Evolutionary conservation across 176 grass and related monocot genomes (phyloP), one percentile per base, ranked within the genome.

Genomic region (Avena sativa): DNA sequence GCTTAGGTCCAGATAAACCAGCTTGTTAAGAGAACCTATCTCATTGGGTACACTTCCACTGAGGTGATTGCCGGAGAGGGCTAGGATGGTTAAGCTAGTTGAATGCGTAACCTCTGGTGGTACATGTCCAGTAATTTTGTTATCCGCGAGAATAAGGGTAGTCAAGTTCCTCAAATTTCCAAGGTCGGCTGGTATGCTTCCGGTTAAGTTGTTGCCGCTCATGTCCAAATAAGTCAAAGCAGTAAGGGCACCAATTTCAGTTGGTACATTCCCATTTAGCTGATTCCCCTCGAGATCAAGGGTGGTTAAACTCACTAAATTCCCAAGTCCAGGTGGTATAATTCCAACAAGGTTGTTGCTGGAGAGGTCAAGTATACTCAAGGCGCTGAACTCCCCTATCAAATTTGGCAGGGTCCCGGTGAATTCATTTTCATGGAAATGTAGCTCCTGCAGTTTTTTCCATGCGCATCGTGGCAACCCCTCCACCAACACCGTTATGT

Each of bases 391-490:
- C 43, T 40, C 13, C 28, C 63, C 56, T 16, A 80, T 86, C 38
- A 70, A 51, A 15, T 65, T 64, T 10, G 90, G 47, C 55, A 89
- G 26, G 11, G 4, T 56, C 21, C 88, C 88, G 0, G 14, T 76
- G 56, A 91, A 55, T 49, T 51, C 72, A 48, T 79, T 93, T 0
- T 12, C 0, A 17, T 0, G 0, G 0, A 93, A 46, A 60, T 81
- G 1, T 62, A 93, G 9, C 4, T 70, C 10, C 36, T 51, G 57
- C 38, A 90, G 36, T 8, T 64, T 44, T 81, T 32, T 43, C 3
- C 0, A 12, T 16, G 21, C 9, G 8, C 57, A 61, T 12, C 43
- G 63, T 12, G 71, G 12, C 19, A 84, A 72, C 26, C 0, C 15
- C 2, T 58, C 48, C 0, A 91, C 81, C 30, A 89, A 49, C 60